A percentile compares a stretch with the other conserved stretches of the same genome.
Evolutionary conservation across 805 yeast genomes (phyloP).

Genomic region (Scheffersomyces ergatensis): DNA sequence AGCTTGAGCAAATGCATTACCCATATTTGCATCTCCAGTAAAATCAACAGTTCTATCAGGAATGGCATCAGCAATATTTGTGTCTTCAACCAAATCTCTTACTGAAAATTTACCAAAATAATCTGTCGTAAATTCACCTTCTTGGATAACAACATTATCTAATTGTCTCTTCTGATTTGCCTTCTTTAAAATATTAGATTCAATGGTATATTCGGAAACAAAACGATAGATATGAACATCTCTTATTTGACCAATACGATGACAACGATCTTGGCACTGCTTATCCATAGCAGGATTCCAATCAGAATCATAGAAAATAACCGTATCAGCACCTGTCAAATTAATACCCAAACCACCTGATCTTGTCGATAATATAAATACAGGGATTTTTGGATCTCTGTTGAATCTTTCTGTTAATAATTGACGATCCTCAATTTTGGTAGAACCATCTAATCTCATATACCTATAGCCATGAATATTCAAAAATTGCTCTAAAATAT

Average conservation of each 20-base stretch:
- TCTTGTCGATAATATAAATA: conserved; percentile 88
- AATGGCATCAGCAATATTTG: conserved; percentile 32
- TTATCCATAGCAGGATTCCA: conserved; percentile 99
- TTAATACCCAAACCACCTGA: conserved; percentile 99
- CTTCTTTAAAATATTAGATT: conserved; percentile 87
- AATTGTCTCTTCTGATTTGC: conserved; percentile 93
- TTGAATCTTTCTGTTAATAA: conserved; percentile 90
- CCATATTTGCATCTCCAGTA: conserved; percentile 42
- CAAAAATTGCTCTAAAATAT: conserved; percentile 86
- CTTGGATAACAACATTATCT: conserved; percentile 94
- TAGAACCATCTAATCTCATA: conserved; percentile 95
- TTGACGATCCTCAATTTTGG: conserved; percentile 96
- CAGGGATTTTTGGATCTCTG: conserved; percentile 79
- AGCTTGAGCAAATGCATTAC: conserved; percentile 77
- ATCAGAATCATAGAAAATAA: conserved; percentile 95
- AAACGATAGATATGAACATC: conserved; percentile 97
- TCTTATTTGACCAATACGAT: conserved; percentile 96
- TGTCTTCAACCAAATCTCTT: conserved; percentile 75
- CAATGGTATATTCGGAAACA: conserved; percentile 94
- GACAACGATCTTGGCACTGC: conserved; percentile 99
- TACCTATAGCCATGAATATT: conserved; percentile 93
- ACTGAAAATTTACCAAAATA: conserved; percentile 87
- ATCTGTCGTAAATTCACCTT: conserved; percentile 97
- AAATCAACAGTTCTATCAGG: conserved; percentile 40
- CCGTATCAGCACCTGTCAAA: conserved; percentile 98